Evolutionary conservation across 2,329 filamentous ascomycete species (phyloP).

Genomic region (Calycina marina): DNA sequence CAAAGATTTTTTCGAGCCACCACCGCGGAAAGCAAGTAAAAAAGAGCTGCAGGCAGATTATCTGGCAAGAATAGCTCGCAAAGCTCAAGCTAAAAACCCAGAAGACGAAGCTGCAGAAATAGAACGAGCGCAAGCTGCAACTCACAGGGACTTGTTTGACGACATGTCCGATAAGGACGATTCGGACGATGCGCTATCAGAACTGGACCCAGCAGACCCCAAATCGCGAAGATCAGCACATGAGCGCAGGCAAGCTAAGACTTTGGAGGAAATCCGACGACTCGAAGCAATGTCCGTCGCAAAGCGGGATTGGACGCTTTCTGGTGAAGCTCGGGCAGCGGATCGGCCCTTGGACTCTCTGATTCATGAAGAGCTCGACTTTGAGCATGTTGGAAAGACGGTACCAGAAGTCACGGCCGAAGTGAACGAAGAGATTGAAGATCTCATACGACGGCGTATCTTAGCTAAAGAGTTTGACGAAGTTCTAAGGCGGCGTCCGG

Average conservation of each 20-base stretch:
- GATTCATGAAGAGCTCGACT: conserved; percentile 87
- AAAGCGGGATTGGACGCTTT: conserved; percentile 80
- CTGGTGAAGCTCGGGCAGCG: conserved; percentile 70
- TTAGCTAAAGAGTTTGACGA: conserved; percentile 86
- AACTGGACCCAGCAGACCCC: conserved; percentile 53
- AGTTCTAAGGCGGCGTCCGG: conserved; percentile 67
- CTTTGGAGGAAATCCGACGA: conserved; percentile 79
- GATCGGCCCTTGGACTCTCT: conserved; percentile 84
- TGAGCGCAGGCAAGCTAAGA: conserved; percentile 71
- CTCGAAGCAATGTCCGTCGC: conserved; percentile 81
- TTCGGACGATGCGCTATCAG: conserved; percentile 49
- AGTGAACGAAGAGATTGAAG: conserved; percentile 80
- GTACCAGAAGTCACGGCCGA: conserved; percentile 89
- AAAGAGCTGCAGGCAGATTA: conserved; percentile 27
- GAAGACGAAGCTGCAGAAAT: conserved; percentile 50
- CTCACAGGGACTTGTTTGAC: conserved; percentile 82
- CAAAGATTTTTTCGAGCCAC: conserved; percentile 84
- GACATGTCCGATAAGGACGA: conserved; percentile 52
- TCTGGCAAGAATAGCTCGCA: conserved; percentile 25
- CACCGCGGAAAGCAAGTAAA: conserved; percentile 55
- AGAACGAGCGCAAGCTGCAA: conserved; percentile 70
- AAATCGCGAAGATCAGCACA: conserved; percentile 69
- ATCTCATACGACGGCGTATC: conserved; percentile 86
- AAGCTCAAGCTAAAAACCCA: conserved; percentile 24
- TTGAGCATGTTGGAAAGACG: conserved; percentile 88